Conservation (phyloP, 305 asterid genomes). For the Andrographis paniculata region DNA sequence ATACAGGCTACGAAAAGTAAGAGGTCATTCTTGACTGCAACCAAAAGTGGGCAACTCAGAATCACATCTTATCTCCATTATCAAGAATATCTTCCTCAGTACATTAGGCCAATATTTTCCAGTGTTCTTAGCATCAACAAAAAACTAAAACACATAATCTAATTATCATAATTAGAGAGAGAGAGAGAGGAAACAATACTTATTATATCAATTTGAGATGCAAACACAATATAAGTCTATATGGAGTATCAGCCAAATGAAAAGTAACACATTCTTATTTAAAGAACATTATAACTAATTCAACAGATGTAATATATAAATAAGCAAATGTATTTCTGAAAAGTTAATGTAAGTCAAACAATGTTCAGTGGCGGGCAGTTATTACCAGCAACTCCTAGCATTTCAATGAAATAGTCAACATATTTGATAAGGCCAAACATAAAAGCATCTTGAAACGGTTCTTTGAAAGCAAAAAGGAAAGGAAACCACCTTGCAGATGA, state of each 20-base stretch:
- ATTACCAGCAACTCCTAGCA: conserved; percentile 1
- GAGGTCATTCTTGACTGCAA: no score
- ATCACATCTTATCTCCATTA: neutral
- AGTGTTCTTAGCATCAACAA: neutral
- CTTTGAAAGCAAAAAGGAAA: conserved; percentile 1
- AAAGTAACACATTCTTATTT: no score
- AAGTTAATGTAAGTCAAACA: conserved; percentile 5
- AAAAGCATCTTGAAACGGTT: neutral
- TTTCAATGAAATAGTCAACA: no score
- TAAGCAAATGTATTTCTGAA: neutral
- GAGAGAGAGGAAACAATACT: no score
- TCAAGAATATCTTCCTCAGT: neutral
- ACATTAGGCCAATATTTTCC: neutral
- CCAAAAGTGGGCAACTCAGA: neutral
- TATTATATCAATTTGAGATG: no score
- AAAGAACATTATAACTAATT: no score
- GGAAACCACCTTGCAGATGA: conserved; percentile 74
- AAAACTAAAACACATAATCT: neutral
- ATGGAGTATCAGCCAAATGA: no score
- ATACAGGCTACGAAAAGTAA: no score
- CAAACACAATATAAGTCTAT: no score
- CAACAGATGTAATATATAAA: conserved; percentile 7
- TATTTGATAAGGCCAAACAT: no score
- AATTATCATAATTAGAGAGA: no score
- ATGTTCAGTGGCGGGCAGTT: conserved; percentile 1